phyloP scores from a whole-genome alignment of 73 alveolate species.

The Paramecium tetraurelia region DNA sequence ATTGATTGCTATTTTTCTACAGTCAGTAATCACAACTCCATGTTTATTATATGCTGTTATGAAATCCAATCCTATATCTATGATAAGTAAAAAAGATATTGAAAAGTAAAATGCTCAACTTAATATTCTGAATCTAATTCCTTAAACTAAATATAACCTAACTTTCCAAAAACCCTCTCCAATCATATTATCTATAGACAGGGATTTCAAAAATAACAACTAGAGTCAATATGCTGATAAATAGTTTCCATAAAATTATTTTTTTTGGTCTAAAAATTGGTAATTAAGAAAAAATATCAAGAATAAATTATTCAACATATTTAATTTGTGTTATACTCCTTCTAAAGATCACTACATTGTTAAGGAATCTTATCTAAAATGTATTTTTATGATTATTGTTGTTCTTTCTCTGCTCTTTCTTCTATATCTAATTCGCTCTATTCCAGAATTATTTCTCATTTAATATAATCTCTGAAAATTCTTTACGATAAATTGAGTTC shows the following conservation, averaged over 20 bases:
- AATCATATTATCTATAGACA: background rate
- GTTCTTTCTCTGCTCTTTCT: background rate
- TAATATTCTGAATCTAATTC: background rate
- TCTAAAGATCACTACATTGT: background rate
- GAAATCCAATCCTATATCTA: slow-evolving; percentile 1
- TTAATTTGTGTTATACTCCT: background rate
- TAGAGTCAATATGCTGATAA: background rate
- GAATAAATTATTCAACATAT: background rate
- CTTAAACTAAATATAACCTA: background rate
- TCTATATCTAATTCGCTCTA: background rate
- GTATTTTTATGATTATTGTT: background rate
- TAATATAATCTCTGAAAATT: background rate
- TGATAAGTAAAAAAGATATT: background rate
- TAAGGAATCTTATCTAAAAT: background rate
- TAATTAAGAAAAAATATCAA: background rate
- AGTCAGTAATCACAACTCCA: background rate
- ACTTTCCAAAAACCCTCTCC: background rate
- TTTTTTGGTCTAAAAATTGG: background rate
- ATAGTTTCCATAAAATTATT: background rate
- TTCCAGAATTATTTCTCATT: background rate
- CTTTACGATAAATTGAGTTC: background rate
- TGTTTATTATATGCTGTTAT: slow-evolving; percentile 31
- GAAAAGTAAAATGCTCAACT: background rate
- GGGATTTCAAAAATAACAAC: slow-evolving; percentile 1
- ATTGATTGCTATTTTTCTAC: background rate